Base-by-base conservation (phyloP, 768 basidiomycete genomes). In the Agrocybe pediades region DNA sequence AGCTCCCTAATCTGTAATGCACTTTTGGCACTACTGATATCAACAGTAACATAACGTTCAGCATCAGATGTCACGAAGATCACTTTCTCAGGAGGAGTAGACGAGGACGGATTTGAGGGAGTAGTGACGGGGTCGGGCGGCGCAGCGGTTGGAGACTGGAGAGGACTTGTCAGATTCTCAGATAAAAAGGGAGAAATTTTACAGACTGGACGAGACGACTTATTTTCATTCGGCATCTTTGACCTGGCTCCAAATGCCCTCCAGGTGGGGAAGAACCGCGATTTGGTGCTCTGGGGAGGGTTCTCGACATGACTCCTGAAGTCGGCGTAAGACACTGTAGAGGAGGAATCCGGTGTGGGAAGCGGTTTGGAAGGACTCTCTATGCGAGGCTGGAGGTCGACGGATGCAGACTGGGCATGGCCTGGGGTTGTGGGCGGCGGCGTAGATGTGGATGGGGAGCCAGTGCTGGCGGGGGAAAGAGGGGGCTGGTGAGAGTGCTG, bases 21-120 rank as follows among this genome's bases (percentile, higher is more conserved):
- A 65, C 76, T 81, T 54, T 74, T 79, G 17, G 87, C 86, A 26
- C 79, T 78, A 27, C 81, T 84, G 57, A 93, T 82, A 50, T 89
- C 86, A 39, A 93, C 88, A 20, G 82, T 76, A 44, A 80, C 81
- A 69, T 86, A 86, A 55, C 85, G 81, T 57, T 91, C 89, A n/a
- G 86, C 85, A 67, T 92, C 89, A 24, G 79, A 73, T 17, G 90
- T 92, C 55, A 88, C 90, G 55, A 88, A 81, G 60, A 90, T 85
- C 41, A 79, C 69, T 49, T 70, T 73, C 27, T 74, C 74, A 25
- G 74, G 47, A 39, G 68, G 56, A 17, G 71, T 67, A 50, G 61
- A 54, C 13, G 70, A 64, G 40, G 60, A 54, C 27, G 54, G 36
- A 56, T 61, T 71, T 17, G 70, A 63, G 17, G 65, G 42, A 33